Base-by-base conservation (phyloP, 805 yeast genomes). In the Blastobotrys attinorum region DNA sequence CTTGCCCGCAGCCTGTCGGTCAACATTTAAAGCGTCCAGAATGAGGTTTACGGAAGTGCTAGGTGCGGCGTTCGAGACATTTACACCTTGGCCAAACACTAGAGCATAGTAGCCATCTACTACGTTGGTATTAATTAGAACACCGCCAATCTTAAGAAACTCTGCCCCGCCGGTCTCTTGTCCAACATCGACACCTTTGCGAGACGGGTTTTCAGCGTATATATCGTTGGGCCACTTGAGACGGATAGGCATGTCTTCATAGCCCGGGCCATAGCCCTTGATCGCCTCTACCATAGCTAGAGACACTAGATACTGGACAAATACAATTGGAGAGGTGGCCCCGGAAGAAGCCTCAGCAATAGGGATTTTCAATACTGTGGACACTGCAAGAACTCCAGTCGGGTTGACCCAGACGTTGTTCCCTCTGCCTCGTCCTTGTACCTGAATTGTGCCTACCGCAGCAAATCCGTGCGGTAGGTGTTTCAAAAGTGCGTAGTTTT, bases 141-240 rank as follows among this genome's bases (percentile, higher is more conserved):
- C 74, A 1, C 98, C 98, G 2, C 89, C 79, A 6, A 89, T 74
- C 58, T 90, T 90, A 16, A 77, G 76, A 60, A 77, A 83, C 16
- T 55, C 48, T 13, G 49, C 54, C 2, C 43, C 27, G 7, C 17
- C 17, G 18, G 40, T 38, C 3, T 17, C 52, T 45, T 22, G 59
- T 47, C 2, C 58, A 3, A 46, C 46, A 4, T 51, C 50, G 27
- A 35, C 40, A 31, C 49, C 47, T 17, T 37, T 32, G 3, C 18
- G 15, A 3, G 39, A 22, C 3, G 39, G 39, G 44, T 76, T 78
- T 53, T 77, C 59, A 3, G 82, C 77, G 58, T 86, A 92, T 11
- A 92, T 66, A 61, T 92, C 99, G 60, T 92, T 92, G 1, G 99
- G 99, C 99, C 99, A 92, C 60, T 92, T 92, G 47, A 92, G 72